These are phyloP conservation scores for Aspergillus floridensis DNA, from an alignment of 2,329 filamentous ascomycete genomes.

Conservation along the genomic window DNA sequence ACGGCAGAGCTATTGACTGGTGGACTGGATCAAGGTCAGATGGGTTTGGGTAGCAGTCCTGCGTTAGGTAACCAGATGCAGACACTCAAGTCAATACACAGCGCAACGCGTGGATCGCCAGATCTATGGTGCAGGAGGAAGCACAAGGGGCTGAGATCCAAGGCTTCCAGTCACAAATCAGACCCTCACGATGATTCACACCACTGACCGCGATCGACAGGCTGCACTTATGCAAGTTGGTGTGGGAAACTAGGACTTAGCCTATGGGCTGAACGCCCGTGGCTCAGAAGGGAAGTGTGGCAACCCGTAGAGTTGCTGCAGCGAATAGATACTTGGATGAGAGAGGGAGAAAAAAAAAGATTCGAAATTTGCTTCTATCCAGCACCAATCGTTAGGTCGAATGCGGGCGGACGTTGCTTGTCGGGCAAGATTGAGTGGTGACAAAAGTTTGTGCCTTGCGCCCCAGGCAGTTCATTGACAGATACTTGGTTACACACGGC, in stretches of 20 bases:
- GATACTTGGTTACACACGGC: background rate
- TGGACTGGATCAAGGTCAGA: constrained; percentile 13
- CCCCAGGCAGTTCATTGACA: constrained; percentile 8
- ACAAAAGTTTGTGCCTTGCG: constrained; percentile 9
- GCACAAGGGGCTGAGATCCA: constrained; percentile 14
- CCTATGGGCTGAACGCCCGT: constrained; percentile 26
- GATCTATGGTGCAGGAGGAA: constrained; percentile 16
- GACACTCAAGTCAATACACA: constrained; percentile 6
- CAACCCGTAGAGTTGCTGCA: constrained; percentile 11
- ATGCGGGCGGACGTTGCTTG: background rate
- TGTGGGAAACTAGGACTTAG: constrained; percentile 23
- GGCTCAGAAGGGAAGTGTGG: constrained; percentile 21
- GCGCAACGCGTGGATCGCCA: constrained; percentile 15
- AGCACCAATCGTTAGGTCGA: constrained; percentile 10
- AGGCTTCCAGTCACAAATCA: constrained; percentile 14
- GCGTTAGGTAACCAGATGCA: constrained; percentile 15
- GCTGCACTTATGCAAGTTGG: constrained; percentile 34
- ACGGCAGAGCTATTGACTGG: background rate
- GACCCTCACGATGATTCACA: constrained; percentile 10
- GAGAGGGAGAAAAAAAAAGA: background rate
- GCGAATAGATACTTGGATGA: constrained; percentile 9
- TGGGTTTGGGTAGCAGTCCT: constrained; percentile 13
- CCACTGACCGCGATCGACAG: constrained; percentile 29
- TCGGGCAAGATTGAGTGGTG: constrained; percentile 10
- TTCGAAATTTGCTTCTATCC: constrained; percentile 3